phyloP scores from a whole-genome alignment of 768 basidiomycete genomes.

The Trametes gibbosa region DNA sequence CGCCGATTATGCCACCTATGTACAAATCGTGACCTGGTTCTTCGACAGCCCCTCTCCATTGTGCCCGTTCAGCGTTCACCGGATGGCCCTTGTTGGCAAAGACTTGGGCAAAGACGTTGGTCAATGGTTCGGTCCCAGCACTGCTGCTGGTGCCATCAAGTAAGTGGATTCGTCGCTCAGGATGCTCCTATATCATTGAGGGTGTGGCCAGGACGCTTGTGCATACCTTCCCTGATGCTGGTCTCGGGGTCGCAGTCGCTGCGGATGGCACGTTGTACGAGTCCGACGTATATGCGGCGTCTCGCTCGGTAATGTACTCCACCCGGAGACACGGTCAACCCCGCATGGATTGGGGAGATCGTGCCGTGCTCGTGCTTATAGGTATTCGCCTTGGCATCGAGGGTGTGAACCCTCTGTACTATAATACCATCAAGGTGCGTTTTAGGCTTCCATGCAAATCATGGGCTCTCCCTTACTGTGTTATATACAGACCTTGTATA shows the following conservation, averaged over 20 bases:
- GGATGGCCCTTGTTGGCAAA: conserved; percentile 94
- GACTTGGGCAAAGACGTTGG: conserved; percentile 94
- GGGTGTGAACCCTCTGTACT: conserved; percentile 93
- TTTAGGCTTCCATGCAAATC: too few species aligned
- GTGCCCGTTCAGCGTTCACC: conserved; percentile 92
- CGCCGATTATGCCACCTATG: conserved; percentile 78
- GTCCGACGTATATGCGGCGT: conserved; percentile 82
- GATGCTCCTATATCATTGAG: not conserved
- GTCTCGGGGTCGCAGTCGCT: conserved; percentile 79
- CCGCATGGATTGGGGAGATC: conserved; percentile 63
- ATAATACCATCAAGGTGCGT: conserved; percentile 73
- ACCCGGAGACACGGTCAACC: conserved; percentile 15
- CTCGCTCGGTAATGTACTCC: conserved; percentile 33
- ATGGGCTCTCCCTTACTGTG: not conserved
- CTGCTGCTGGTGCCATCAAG: conserved; percentile 96
- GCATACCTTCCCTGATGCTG: conserved; percentile 74
- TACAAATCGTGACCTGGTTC: conserved; percentile 93
- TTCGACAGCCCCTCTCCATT: conserved; percentile 82
- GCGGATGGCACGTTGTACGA: conserved; percentile 79
- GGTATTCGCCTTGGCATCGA: conserved; percentile 87
- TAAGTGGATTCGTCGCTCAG: conserved; percentile 29
- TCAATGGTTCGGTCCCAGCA: conserved; percentile 97
- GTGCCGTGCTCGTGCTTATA: conserved; percentile 82
- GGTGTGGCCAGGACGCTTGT: conserved; percentile 59
- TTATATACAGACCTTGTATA: conserved; percentile 68